These are phyloP conservation scores for Lyophyllum decastes DNA, from an alignment of 768 basidiomycete genomes.

Conservation along the genomic window DNA sequence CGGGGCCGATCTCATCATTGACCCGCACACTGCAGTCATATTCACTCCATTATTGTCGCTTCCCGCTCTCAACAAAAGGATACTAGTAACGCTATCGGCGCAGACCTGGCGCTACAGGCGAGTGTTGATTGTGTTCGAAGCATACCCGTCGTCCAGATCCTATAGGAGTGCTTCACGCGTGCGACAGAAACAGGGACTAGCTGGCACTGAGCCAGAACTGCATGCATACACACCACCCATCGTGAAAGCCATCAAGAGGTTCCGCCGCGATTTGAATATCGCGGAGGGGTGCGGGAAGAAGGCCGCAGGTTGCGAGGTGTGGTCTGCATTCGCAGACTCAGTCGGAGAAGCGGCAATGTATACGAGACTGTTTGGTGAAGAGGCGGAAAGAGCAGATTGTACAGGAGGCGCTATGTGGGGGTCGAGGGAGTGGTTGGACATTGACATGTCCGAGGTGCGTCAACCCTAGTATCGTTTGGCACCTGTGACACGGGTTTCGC, in stretches of 20 bases:
- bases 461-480: not conserved
- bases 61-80: conserved; percentile 44
- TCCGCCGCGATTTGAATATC: conserved; percentile 63
- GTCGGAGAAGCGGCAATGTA: conserved; percentile 58
- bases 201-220: conserved; percentile 20
- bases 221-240: conserved; percentile 67
- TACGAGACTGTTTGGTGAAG: conserved; percentile 59
- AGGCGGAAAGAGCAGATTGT: conserved; percentile 46
- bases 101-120: conserved; percentile 65
- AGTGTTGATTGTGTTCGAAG: conserved; percentile 67
- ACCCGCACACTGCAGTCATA: conserved; percentile 54
- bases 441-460: conserved; percentile 52
- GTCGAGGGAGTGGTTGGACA: conserved; percentile 61
- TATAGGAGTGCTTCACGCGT: conserved; percentile 24
- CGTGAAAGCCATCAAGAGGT: conserved; percentile 68
- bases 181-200: not conserved
- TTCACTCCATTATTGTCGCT: conserved; percentile 32
- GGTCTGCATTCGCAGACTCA: conserved; percentile 63
- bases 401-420: conserved; percentile 55
- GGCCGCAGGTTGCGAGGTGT: conserved; percentile 39
- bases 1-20: conserved; percentile 68
- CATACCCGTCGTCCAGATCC: conserved; percentile 52
- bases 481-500: not conserved
- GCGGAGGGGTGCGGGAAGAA: conserved; percentile 61
- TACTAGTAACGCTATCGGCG: conserved; percentile 43